These are phyloP conservation scores for Botrytis fragariae DNA, from an alignment of 2,329 filamentous ascomycete species.

Conservation along the genomic window DNA sequence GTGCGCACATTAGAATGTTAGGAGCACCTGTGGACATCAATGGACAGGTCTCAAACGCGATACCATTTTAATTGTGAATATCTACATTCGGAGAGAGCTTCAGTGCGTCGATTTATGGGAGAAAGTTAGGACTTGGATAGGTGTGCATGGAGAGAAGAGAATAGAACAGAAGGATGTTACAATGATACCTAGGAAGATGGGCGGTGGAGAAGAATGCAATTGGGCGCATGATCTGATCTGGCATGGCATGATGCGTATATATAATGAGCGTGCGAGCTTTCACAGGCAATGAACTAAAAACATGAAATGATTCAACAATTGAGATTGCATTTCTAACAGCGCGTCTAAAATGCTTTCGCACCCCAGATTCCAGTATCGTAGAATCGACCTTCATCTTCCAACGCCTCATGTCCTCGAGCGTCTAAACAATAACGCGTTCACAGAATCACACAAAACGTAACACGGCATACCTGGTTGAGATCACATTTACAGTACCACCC, in stretches of 20 bases:
- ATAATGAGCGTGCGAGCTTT: not conserved
- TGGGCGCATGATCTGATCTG: not conserved
- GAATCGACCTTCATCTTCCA: not conserved
- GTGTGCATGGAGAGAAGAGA: not conserved
- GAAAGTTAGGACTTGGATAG: not conserved
- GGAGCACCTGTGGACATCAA: conserved; percentile 52
- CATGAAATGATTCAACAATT: not conserved
- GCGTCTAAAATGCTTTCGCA: not conserved
- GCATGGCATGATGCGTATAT: not conserved
- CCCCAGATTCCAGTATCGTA: no score
- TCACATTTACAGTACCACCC: not conserved
- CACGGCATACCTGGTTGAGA: not conserved
- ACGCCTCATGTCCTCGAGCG: not conserved
- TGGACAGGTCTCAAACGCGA: conserved; percentile 48
- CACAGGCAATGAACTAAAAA: not conserved
- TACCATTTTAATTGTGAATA: conserved; percentile 43
- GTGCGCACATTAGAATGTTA: conserved; percentile 44
- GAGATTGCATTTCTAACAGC: not conserved
- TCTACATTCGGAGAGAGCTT: conserved; percentile 36
- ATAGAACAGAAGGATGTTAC: not conserved
- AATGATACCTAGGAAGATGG: not conserved
- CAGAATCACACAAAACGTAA: not conserved
- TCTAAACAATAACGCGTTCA: not conserved
- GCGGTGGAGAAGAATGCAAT: not conserved
- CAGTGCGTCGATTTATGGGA: conserved; percentile 35